Conservation (phyloP, 345 rosid genomes). For the Aegle marmelos region DNA sequence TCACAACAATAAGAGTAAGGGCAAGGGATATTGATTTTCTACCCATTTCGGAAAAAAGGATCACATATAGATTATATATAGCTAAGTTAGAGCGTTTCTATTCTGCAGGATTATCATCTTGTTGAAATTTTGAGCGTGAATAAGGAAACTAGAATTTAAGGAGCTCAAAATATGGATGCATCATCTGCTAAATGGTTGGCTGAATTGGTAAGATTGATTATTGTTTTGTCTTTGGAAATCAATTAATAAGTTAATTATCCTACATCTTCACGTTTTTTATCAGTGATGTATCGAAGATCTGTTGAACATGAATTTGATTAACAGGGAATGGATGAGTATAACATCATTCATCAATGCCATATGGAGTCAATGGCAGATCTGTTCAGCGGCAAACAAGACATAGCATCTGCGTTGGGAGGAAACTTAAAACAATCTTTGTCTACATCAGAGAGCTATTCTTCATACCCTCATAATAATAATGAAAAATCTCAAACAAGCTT, state of each 20-base stretch:
- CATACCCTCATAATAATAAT: conserved; percentile 20
- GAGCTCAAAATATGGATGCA: conserved; percentile 20
- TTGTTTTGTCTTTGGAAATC: background rate
- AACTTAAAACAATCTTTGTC: conserved; percentile 30
- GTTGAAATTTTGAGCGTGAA: too few relatives aligned
- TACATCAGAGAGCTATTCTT: conserved; percentile 29
- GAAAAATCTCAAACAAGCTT: conserved; percentile 15
- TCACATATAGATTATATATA: background rate
- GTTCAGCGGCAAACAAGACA: conserved; percentile 19
- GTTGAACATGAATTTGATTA: background rate
- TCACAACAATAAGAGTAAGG: background rate
- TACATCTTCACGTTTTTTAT: background rate
- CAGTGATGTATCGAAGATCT: background rate
- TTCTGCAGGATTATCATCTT: background rate
- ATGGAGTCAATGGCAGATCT: conserved; percentile 27
- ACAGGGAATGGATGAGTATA: conserved; percentile 45
- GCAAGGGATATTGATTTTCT: background rate
- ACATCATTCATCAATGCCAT: conserved; percentile 37
- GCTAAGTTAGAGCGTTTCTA: background rate
- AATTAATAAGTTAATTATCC: too few relatives aligned
- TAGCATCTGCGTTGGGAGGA: conserved; percentile 14
- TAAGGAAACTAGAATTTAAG: background rate
- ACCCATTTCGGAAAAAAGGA: background rate
- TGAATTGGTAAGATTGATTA: conserved; percentile 38
- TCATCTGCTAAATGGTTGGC: conserved; percentile 46